Base-by-base conservation (phyloP, 2,329 filamentous ascomycete genomes). In the Geosmithia flava region DNA sequence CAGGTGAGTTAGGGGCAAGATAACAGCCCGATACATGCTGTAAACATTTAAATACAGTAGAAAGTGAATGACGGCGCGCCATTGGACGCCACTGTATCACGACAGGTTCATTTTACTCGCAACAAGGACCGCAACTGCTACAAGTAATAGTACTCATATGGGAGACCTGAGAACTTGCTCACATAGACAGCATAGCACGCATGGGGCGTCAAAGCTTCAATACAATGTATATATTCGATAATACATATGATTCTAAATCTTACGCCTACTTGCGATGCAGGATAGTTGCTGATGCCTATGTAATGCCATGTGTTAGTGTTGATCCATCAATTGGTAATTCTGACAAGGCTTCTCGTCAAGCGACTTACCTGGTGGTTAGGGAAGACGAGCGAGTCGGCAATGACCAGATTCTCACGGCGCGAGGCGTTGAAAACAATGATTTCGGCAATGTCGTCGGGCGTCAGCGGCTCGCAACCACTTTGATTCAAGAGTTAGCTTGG, bases 371-470 rank as follows among this genome's bases (percentile, higher is more conserved):
- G 90, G 62, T 95, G 89, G 58, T 83, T 93, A 5, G 90, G 90
- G 66, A 85, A 95, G 47, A 96, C 72, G 52, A 96, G 68, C 6
- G 87, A 85, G 66, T 96, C 90, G 19, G 90, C 90, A 55, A 96
- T 67, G 19, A 95, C 87, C 5, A 95, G 87, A 62, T 96, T 96
- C 68, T 95, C 87, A 56, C 84, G 79, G 58, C 90, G 78, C 3
- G 85, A 84, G 3, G 85, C 88, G 2, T 85, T 75, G 61, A 95
- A 96, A 7, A 96, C 89, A 33, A 95, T 74, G 29, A 94, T 75
- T 68, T 96, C 90, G 13, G 90, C 90, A 59, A 96, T 89, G 59
- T 96, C 90, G 46, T 93, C 87, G 0, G 86, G 85, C 0, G 88
- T 95, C 55, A 96, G 71, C 41, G 90, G 89, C 55, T 94, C 85